Evolutionary conservation across 2,329 filamentous ascomycete species (phyloP).

Genomic region (Aspergillus chevalieri): DNA sequence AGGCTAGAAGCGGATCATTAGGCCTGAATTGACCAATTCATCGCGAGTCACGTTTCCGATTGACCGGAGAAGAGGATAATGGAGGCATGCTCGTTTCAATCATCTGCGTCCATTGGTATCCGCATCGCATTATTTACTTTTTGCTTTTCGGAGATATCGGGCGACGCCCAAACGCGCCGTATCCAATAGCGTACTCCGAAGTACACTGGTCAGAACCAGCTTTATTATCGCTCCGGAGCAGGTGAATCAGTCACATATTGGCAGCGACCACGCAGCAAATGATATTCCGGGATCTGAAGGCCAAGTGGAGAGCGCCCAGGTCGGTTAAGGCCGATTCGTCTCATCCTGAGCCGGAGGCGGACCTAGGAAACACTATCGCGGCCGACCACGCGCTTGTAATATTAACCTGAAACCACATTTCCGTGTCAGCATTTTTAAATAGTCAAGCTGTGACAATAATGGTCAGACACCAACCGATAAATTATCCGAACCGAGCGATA

Average conservation of each 20-base stretch:
- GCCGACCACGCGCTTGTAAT: conserved; percentile 2
- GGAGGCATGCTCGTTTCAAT: too few species aligned
- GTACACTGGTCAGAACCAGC: not conserved
- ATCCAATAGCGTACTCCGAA: too few species aligned
- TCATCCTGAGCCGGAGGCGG: conserved; percentile 13
- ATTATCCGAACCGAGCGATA: too few species aligned
- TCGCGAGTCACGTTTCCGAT: not conserved
- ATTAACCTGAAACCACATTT: conserved; percentile 18
- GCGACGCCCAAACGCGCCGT: too few species aligned
- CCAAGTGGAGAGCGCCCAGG: conserved; percentile 9
- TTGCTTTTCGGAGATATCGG: too few species aligned
- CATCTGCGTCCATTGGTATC: too few species aligned
- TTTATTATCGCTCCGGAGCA: not conserved
- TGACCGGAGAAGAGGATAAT: too few species aligned
- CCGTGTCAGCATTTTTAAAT: conserved; percentile 1
- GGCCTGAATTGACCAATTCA: not conserved
- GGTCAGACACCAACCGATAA: not conserved
- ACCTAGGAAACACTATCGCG: conserved; percentile 4
- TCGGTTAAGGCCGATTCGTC: conserved; percentile 11
- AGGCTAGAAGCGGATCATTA: not conserved
- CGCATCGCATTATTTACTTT: too few species aligned
- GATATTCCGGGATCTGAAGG: conserved; percentile 1
- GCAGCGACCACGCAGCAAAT: not conserved
- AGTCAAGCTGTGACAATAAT: not conserved
- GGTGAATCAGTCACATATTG: conserved; percentile 1